Base-by-base conservation (phyloP, 176 grass and related monocot genomes). In the Oryza coarctata region DNA sequence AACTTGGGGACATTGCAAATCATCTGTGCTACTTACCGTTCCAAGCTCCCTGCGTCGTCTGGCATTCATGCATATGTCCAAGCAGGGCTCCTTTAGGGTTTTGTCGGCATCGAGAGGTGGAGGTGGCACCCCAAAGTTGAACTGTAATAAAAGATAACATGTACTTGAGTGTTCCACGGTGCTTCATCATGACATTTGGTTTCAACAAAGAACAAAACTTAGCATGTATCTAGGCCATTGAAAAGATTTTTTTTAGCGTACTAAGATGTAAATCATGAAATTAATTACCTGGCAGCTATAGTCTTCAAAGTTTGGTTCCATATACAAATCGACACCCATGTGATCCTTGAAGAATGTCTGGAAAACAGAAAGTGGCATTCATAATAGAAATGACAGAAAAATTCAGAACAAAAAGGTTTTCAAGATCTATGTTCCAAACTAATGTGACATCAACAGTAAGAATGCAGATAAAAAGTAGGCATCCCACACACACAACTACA, bases 271-370 rank as follows among this genome's bases (percentile, higher is more conserved):
- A 15, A 33, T 43, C 23, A 27, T 73, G 12, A 66, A 79, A 33
- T 22, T 2, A 18, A 31, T 68, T 89, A 95, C 95, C 92, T 98
- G 95, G 45, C 95, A 95, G 86, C 90, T 95, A n/a, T 88, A 93
- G 38, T 95, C 88, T 76, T 82, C 79, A 58, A 95, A 95, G 61
- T 98, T 98, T 35, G 95, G 95, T 63, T 94, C 95, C 95, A 98
- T 98, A 71, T 91, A 93, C 52, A 94, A 28, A 68, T 91, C 83
- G 6, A 98, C 92, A 8, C 92, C 95, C 92, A 98, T 94, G 84
- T 91, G 85, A 65, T 94, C 88, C 55, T 88, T 94, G 82, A 98
- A 98, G 78, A 98, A 98, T 29, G 88, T 93, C 92, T 98, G 83
- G 7, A 78, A 75, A 79, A 81, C 0, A 29, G 25, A 68, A 65